A percentile compares a stretch with the other conserved stretches of the same genome.
phyloP scores from a whole-genome alignment of 1,284 basidiomycete species.

The Cutaneotrichosporon sp. region DNA sequence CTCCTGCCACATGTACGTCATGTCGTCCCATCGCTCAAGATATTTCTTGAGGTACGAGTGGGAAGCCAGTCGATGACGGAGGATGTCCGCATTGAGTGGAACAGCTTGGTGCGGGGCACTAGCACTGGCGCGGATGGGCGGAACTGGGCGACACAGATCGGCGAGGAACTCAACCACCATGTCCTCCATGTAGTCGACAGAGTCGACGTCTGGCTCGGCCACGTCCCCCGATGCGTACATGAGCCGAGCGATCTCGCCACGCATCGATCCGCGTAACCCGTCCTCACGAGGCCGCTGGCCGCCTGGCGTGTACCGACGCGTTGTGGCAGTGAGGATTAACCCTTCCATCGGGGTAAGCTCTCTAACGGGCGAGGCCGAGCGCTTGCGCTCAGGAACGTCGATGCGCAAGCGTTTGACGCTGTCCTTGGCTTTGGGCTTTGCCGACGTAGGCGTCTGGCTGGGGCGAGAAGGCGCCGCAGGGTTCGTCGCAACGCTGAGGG shows the following conservation, averaged over 20 bases:
- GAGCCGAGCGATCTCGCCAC: conserved; percentile 37
- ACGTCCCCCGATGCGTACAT: conserved; percentile 46
- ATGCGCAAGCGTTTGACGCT: conserved; percentile 1
- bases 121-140: conserved; percentile 25
- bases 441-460: not conserved
- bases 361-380: not conserved
- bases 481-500: not conserved
- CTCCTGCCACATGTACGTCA: conserved; percentile 36
- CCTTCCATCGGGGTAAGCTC: not conserved
- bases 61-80: conserved; percentile 35
- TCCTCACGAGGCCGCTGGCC: conserved; percentile 17
- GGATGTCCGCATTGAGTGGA: conserved; percentile 27
- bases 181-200: conserved; percentile 45
- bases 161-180: conserved; percentile 38
- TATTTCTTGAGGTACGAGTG: conserved; percentile 34
- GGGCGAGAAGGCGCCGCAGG: not conserved
- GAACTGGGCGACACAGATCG: conserved; percentile 39
- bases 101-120: conserved; percentile 16
- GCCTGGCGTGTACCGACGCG: not conserved
- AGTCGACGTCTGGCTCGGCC: conserved; percentile 33
- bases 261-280: conserved; percentile 42
- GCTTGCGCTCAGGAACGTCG: conserved; percentile 3
- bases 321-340: not conserved
- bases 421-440: conserved; percentile 4
- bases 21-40: conserved; percentile 40